These are phyloP conservation scores for Aegilops speltoides DNA, from an alignment of 176 grass and related monocot species.

Conservation along the genomic window DNA sequence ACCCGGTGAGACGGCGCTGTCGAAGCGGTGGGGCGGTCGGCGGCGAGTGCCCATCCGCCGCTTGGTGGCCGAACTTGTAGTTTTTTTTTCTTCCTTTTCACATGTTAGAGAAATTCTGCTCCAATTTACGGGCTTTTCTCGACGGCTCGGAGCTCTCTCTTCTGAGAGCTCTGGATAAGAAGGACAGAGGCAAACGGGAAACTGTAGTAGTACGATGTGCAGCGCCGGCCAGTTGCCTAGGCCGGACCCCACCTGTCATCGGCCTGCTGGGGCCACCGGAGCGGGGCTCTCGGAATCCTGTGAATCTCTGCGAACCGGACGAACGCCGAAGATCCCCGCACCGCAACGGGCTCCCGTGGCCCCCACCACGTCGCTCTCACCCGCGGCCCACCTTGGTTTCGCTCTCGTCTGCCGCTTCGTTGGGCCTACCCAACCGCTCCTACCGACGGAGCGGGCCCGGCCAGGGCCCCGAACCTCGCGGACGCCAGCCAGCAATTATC, in stretches of 20 bases:
- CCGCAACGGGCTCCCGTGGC: not conserved
- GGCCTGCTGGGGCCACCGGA: too few relatives aligned
- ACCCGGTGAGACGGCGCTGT: not conserved
- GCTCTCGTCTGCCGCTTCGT: not conserved
- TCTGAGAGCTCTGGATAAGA: constrained; percentile 18
- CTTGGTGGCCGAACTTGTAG: not conserved
- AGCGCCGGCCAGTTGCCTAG: not conserved
- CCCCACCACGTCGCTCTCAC: not conserved
- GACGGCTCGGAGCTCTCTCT: not conserved
- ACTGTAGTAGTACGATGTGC: not conserved
- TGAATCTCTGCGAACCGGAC: constrained; percentile 38
- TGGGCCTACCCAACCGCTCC: not conserved
- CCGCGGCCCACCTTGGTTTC: not conserved
- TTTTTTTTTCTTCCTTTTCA: not conserved
- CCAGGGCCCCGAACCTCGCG: not conserved
- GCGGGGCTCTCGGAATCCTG: constrained; percentile 7
- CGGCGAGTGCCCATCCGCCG: not conserved
- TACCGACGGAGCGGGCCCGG: constrained; percentile 1
- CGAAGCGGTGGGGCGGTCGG: not conserved
- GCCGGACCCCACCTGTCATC: constrained; percentile 4
- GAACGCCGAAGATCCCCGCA: constrained; percentile 31
- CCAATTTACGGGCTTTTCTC: too few relatives aligned
- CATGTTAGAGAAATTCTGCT: not conserved
- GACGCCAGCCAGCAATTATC: not conserved
- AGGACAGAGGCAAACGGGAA: not conserved